These are phyloP conservation scores for Pichia gijzeniarum DNA, from an alignment of 805 yeast species.

Conservation along the genomic window DNA sequence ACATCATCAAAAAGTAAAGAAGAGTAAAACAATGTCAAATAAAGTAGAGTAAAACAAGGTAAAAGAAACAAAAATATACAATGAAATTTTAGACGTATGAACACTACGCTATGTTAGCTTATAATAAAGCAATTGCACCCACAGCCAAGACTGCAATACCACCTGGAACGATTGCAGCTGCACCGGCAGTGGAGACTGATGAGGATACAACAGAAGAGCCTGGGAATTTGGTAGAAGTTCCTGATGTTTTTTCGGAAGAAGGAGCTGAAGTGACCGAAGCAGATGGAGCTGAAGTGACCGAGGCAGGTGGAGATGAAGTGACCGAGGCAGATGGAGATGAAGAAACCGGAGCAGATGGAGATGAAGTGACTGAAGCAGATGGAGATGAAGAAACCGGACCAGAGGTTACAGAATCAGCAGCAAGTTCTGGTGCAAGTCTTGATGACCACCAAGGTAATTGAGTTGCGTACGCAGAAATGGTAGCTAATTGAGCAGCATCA, in stretches of 20 bases:
- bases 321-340: background rate
- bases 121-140: slow-evolving; percentile 22
- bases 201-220: too few relatives aligned
- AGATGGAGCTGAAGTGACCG: slow-evolving; percentile 1
- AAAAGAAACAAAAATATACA: too few relatives aligned
- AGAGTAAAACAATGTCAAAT: too few relatives aligned
- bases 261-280: background rate
- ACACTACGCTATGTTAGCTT: slow-evolving; percentile 2
- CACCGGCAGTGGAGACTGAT: slow-evolving; percentile 15
- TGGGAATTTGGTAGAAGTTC: slow-evolving; percentile 9
- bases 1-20: too few relatives aligned
- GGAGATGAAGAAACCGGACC: slow-evolving; percentile 5
- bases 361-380: background rate
- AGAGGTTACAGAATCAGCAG: too few relatives aligned
- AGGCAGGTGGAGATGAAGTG: slow-evolving; percentile 5
- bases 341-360: slow-evolving; percentile 8
- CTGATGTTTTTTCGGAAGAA: background rate
- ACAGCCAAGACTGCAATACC: slow-evolving; percentile 18
- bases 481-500: slow-evolving; percentile 13
- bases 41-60: too few relatives aligned
- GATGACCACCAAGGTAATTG: slow-evolving; percentile 32
- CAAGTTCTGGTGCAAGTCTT: slow-evolving; percentile 18
- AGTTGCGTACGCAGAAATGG: slow-evolving; percentile 25
- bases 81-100: too few relatives aligned
- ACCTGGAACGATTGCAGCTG: slow-evolving; percentile 14